Evolutionary conservation across 108 stramenopile species (phyloP).

Genomic region (Fragilaria crotonensis): DNA sequence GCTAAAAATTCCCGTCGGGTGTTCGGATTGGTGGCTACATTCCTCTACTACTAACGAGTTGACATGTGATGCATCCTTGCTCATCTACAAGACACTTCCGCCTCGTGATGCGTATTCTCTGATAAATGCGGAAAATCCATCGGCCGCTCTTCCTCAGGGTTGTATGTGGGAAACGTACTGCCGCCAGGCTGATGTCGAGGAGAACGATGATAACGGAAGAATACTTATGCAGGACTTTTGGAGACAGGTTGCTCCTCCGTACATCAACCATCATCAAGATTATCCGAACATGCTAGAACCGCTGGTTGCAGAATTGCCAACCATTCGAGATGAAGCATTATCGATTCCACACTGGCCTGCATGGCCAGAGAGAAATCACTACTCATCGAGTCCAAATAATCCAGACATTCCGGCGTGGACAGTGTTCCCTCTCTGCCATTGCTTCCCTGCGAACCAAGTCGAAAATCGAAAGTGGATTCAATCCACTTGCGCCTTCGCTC

Average conservation of each 20-base stretch:
- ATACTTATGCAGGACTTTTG: no score
- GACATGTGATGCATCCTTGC: conserved; percentile 13
- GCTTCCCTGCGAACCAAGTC: conserved; percentile 85
- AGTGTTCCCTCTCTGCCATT: conserved; percentile 92
- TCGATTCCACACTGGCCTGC: conserved; percentile 79
- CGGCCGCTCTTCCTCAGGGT: conserved; percentile 16
- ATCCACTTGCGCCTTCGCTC: conserved; percentile 66
- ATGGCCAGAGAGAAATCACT: conserved; percentile 88
- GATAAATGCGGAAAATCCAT: not conserved
- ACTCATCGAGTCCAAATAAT: conserved; percentile 23
- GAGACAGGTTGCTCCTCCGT: conserved; percentile 54
- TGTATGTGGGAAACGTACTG: conserved; percentile 55
- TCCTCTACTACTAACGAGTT: not conserved
- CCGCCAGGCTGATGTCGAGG: conserved; percentile 7
- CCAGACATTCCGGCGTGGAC: conserved; percentile 57
- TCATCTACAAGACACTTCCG: conserved; percentile 25
- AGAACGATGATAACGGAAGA: no score
- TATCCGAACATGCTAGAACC: conserved; percentile 34
- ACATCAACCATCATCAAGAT: conserved; percentile 35
- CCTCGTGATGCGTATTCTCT: conserved; percentile 8
- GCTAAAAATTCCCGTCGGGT: conserved; percentile 4
- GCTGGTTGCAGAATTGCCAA: conserved; percentile 26
- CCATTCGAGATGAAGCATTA: conserved; percentile 50
- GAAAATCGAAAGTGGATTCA: conserved; percentile 59
- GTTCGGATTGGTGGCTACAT: not conserved